These are phyloP conservation scores for Vitis hybrid DNA, from an alignment of 177 flowering plant species.

Conservation along the genomic window DNA sequence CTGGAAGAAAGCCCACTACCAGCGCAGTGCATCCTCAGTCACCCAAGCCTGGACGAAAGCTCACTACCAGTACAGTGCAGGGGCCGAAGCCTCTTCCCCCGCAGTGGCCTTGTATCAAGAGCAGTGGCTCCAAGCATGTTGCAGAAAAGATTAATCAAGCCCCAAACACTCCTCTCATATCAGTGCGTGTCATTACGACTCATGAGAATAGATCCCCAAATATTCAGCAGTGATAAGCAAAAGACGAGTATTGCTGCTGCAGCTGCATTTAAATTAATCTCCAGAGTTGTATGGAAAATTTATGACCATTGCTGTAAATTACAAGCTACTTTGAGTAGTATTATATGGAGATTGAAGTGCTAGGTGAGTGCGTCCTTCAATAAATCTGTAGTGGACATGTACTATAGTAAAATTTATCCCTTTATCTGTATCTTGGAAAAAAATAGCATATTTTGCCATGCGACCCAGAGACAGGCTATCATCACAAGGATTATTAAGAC, in stretches of 20 bases:
- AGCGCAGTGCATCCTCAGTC: slow-evolving; percentile 20
- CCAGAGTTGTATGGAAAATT: background rate
- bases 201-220: slow-evolving; percentile 41
- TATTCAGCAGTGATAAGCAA: slow-evolving; percentile 23
- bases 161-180: slow-evolving; percentile 7
- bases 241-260: background rate
- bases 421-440: background rate
- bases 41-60: slow-evolving; percentile 22
- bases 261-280: background rate
- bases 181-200: slow-evolving; percentile 12
- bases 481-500: too few species aligned
- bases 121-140: slow-evolving; percentile 16
- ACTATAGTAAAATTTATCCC: background rate
- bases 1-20: slow-evolving; percentile 20
- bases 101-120: slow-evolving; percentile 19
- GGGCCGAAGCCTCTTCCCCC: slow-evolving; percentile 19
- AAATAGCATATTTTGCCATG: too few species aligned
- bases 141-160: slow-evolving; percentile 14
- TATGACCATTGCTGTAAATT: background rate
- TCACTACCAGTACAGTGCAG: slow-evolving; percentile 14
- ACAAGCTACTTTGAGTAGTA: background rate
- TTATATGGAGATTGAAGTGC: background rate
- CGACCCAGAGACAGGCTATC: too few species aligned
- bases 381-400: background rate
- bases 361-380: background rate